Conservation (phyloP, 2,329 filamentous ascomycete genomes). For the Metarhizium rileyi region DNA sequence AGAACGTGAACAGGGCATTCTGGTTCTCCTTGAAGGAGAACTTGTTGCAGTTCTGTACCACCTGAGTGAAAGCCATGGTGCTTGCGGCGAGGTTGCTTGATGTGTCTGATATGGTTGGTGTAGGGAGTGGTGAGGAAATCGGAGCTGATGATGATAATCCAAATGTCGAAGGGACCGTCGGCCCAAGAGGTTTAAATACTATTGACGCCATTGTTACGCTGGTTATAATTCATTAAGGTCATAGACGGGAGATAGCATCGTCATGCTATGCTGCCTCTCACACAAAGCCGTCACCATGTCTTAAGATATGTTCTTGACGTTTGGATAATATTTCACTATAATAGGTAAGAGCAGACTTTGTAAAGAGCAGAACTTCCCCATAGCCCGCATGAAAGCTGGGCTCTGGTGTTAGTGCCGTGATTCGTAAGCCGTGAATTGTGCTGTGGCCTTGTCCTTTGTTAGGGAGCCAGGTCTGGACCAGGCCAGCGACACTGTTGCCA, state of each 20-base stretch:
- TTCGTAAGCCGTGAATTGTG: neutral
- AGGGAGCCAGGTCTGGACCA: neutral
- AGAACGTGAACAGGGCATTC: slow-evolving; percentile 15
- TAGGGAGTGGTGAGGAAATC: neutral
- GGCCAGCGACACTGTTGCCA: neutral
- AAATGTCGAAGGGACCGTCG: neutral
- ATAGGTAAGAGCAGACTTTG: no score
- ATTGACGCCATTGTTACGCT: neutral
- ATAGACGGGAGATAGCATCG: no score
- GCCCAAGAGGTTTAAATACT: neutral
- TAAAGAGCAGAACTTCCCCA: neutral
- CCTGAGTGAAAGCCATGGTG: slow-evolving; percentile 9
- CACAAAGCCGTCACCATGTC: neutral
- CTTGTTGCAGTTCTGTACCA: slow-evolving; percentile 18
- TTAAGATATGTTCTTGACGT: neutral
- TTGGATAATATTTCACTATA: neutral
- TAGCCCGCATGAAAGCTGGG: neutral
- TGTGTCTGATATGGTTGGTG: neutral
- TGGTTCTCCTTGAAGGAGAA: slow-evolving; percentile 10
- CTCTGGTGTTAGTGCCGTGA: neutral
- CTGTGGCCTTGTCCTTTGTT: neutral
- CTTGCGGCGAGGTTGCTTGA: neutral
- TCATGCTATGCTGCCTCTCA: no score
- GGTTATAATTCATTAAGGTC: neutral
- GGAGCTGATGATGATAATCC: neutral